phyloP scores from a whole-genome alignment of 352 stramenopile genomes.

The Hyaloperonospora arabidopsidis region DNA sequence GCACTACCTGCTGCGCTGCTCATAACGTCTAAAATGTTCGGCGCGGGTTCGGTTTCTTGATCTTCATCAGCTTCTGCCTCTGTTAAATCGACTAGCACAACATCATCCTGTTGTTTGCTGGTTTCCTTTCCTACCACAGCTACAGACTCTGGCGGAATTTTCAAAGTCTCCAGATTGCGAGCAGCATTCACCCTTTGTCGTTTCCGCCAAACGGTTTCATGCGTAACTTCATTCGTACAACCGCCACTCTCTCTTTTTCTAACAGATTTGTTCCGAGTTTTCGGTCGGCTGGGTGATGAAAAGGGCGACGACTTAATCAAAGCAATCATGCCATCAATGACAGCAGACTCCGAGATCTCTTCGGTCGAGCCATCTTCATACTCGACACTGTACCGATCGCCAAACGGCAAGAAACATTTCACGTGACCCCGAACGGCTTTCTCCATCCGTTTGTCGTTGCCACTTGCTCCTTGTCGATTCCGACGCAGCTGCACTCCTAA shows the following conservation, averaged over 20 bases:
- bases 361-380: slow-evolving; percentile 42
- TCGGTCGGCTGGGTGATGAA: slow-evolving; percentile 15
- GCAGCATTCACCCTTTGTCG: slow-evolving; percentile 15
- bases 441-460: slow-evolving; percentile 1
- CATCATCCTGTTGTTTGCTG: slow-evolving; percentile 10
- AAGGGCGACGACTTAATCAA: slow-evolving; percentile 33
- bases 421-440: slow-evolving; percentile 33
- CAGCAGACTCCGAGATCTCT: slow-evolving; percentile 43
- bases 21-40: slow-evolving; percentile 30
- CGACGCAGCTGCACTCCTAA: slow-evolving; percentile 35
- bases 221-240: slow-evolving; percentile 7
- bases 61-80: slow-evolving; percentile 4
- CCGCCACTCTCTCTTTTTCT: slow-evolving; percentile 15
- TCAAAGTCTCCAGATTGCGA: background rate
- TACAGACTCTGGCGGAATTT: slow-evolving; percentile 14
- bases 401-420: slow-evolving; percentile 55
- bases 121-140: slow-evolving; percentile 14
- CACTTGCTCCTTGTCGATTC: slow-evolving; percentile 8
- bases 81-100: slow-evolving; percentile 13
- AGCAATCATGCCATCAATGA: slow-evolving; percentile 57
- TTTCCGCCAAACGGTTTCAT: slow-evolving; percentile 15
- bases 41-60: slow-evolving; percentile 11
- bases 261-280: slow-evolving; percentile 4
- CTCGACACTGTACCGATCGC: slow-evolving; percentile 40
- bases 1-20: slow-evolving; percentile 9